phyloP scores from a whole-genome alignment of 139 green algal species.

The Eudorina sp. region DNA sequence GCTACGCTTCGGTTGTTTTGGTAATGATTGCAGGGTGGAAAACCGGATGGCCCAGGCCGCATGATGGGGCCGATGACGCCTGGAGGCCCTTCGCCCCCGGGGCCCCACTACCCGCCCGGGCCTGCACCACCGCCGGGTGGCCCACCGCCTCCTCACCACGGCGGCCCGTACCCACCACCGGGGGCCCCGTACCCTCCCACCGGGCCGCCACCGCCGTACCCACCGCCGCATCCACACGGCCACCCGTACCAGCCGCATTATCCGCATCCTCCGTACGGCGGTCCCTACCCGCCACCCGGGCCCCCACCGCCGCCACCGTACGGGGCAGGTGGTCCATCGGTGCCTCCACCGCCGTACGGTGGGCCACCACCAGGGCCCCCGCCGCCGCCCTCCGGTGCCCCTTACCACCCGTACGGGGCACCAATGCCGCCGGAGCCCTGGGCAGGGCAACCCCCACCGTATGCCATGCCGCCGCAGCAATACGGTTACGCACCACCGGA shows the following conservation, averaged over 20 bases:
- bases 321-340: not conserved
- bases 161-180: not conserved
- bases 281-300: not conserved
- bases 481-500: not conserved
- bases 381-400: conserved; percentile 10
- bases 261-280: not conserved
- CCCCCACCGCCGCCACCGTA: conserved; percentile 24
- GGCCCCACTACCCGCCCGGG: not conserved
- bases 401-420: conserved; percentile 12
- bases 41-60: not conserved
- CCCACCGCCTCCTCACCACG: conserved; percentile 16
- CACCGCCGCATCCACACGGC: not conserved
- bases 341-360: conserved; percentile 17
- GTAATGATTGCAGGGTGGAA: not conserved
- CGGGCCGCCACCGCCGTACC: conserved; percentile 44
- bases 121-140: conserved; percentile 18
- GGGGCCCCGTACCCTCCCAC: conserved; percentile 34
- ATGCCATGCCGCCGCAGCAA: conserved; percentile 11
- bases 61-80: conserved; percentile 30
- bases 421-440: not conserved
- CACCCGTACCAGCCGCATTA: not conserved
- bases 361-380: not conserved
- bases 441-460: not conserved
- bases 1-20: no score
- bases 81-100: conserved; percentile 4